phyloP scores from a whole-genome alignment of 2,329 filamentous ascomycete species.

The Pseudogymnoascus sp. region DNA sequence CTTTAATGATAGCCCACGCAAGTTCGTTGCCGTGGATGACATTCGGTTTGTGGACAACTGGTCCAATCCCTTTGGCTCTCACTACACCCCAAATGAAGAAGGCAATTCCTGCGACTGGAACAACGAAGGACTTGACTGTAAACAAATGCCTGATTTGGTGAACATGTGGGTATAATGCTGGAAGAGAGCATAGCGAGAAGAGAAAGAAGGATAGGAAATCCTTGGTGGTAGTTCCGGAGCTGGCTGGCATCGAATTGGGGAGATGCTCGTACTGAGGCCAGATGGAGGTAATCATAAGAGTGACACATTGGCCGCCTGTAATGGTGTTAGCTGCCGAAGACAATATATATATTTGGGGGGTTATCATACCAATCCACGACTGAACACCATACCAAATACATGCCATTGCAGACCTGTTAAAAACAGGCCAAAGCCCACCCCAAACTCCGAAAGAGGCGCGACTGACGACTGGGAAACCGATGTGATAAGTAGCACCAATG shows the following conservation, averaged over 20 bases:
- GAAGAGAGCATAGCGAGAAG: slow-evolving; percentile 74
- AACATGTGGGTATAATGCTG: slow-evolving; percentile 82
- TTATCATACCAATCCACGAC: slow-evolving; percentile 51
- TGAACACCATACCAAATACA: slow-evolving; percentile 89
- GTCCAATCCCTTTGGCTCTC: slow-evolving; percentile 73
- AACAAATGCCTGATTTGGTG: slow-evolving; percentile 85
- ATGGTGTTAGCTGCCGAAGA: neutral
- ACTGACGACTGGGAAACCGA: slow-evolving; percentile 76
- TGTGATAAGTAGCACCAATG: slow-evolving; percentile 80
- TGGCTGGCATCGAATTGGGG: slow-evolving; percentile 56
- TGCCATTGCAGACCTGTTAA: slow-evolving; percentile 74
- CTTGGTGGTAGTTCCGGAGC: slow-evolving; percentile 64
- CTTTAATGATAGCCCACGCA: slow-evolving; percentile 74
- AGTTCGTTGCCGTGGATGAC: slow-evolving; percentile 58
- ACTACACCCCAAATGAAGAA: slow-evolving; percentile 85
- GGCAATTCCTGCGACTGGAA: slow-evolving; percentile 72
- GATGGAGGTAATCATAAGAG: slow-evolving; percentile 80
- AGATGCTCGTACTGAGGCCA: slow-evolving; percentile 57
- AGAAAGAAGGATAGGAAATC: slow-evolving; percentile 77
- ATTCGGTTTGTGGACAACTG: slow-evolving; percentile 64
- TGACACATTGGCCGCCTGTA: slow-evolving; percentile 67
- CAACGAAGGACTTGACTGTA: slow-evolving; percentile 80
- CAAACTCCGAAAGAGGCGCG: slow-evolving; percentile 80
- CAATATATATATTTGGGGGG: neutral
- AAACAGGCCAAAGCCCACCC: slow-evolving; percentile 81